phyloP scores from a whole-genome alignment of 306 rosid species.

The Hylodesmum podocarpum region DNA sequence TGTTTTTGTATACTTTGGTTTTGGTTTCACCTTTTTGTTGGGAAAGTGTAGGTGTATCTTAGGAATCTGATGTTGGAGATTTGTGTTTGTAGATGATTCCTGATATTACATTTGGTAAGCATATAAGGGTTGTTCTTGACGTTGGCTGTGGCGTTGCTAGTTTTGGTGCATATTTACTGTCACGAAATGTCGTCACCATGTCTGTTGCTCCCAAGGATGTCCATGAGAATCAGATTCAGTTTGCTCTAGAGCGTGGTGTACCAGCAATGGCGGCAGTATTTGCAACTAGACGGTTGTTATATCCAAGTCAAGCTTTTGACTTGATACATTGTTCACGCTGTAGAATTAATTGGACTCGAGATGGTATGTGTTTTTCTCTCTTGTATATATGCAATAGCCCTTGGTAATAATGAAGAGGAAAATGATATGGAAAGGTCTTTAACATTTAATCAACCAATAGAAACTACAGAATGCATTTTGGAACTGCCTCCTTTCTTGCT shows the following conservation, averaged over 20 bases:
- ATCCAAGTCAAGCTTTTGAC: slow-evolving; percentile 96
- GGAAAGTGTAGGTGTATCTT: slow-evolving; percentile 9
- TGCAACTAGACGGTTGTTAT: slow-evolving; percentile 79
- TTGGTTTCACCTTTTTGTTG: background rate
- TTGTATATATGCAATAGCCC: slow-evolving; percentile 7
- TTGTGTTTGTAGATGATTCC: slow-evolving; percentile 61
- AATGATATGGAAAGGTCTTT: background rate
- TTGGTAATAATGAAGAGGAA: slow-evolving; percentile 23
- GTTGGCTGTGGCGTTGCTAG: slow-evolving; percentile 98
- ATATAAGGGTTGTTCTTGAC: slow-evolving; percentile 79
- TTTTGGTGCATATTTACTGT: slow-evolving; percentile 83
- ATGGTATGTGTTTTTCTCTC: slow-evolving; percentile 56
- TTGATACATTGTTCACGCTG: slow-evolving; percentile 94
- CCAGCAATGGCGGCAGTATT: slow-evolving; percentile 96
- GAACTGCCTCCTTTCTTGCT: slow-evolving; percentile 4
- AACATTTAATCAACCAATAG: slow-evolving; percentile 1
- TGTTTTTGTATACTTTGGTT: background rate
- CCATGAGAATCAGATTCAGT: slow-evolving; percentile 96
- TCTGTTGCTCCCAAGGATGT: slow-evolving; percentile 96
- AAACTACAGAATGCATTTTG: background rate
- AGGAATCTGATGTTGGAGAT: slow-evolving; percentile 35
- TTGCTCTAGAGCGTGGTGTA: slow-evolving; percentile 98
- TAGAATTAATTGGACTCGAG: slow-evolving; percentile 92
- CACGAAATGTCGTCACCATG: slow-evolving; percentile 79
- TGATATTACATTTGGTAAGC: slow-evolving; percentile 82